Evolutionary conservation across 2,329 filamentous ascomycete genomes (phyloP), one percentile per base, ranked within the genome.

Genomic region (Cordyceps tenuipes): DNA sequence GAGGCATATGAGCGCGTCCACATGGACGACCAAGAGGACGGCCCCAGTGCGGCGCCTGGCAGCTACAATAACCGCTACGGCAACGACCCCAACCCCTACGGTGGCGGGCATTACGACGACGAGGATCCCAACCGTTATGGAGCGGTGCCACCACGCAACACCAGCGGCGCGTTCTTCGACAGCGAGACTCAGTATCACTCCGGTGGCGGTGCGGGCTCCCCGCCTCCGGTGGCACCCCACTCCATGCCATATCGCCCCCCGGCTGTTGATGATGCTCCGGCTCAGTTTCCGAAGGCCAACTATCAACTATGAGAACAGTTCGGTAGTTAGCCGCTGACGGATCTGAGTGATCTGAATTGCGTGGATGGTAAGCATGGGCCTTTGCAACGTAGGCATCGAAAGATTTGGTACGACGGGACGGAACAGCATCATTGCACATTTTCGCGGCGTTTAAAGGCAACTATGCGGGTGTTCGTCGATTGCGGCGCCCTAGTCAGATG

Each of bases 1-100:
- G 84, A 87, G 67, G 79, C 82, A 48, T 87, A 87, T 67, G 82
- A 84, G 55, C 82, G 82, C 15, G 79, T 87, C 63, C 78, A 84
- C 70, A 76, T 77, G 72, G 76, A 82, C 61, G 79, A 84, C 66
- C 77, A 83, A 63, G 76, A 81, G 58, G 69, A 75, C 65, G 68
- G 71, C 62, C 71, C 69, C 41, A 31, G 19, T 15, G 23, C 39
- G 8, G 52, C 17, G 8, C 17, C 39, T 23, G 72, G 71, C 64
- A 69, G 67, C 46, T 71, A 68, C 63, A 66, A 67, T 63, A 66
- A 67, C 47, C 70, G 67, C 41, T 77, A 77, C 64, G 72, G 70
- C 59, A 39, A 10, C 31, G 68, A 72, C 54, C 66, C 68, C 59
- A 73, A 73, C 61, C 72, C 71, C 17, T 75, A 75, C 67, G 72